Conservation (phyloP, 2,329 filamentous ascomycete species). For the Colletotrichum ledebouriae region DNA sequence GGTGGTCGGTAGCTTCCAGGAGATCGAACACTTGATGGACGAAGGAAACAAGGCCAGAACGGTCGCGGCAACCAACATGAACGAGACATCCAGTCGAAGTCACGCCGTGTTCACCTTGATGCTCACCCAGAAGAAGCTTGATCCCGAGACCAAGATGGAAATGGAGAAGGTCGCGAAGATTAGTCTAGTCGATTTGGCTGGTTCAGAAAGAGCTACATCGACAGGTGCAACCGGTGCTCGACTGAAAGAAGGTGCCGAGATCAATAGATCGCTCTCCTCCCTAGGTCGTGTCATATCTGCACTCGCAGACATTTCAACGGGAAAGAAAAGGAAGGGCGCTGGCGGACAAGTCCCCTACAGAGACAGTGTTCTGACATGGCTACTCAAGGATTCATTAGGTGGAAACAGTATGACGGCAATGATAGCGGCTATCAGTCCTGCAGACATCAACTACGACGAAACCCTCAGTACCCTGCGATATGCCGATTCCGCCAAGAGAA, state of each 20-base stretch:
- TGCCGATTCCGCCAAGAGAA: slow-evolving; percentile 96
- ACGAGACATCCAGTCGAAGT: slow-evolving; percentile 97
- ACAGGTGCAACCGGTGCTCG: slow-evolving; percentile 96
- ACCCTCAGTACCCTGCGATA: slow-evolving; percentile 96
- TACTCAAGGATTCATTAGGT: slow-evolving; percentile 95
- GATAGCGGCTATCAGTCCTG: slow-evolving; percentile 98
- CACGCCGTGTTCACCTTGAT: slow-evolving; percentile 98
- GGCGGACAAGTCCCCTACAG: slow-evolving; percentile 89
- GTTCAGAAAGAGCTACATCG: slow-evolving; percentile 96
- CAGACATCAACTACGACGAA: slow-evolving; percentile 99
- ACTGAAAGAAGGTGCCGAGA: slow-evolving; percentile 97
- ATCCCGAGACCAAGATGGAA: slow-evolving; percentile 94
- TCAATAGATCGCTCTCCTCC: slow-evolving; percentile 96
- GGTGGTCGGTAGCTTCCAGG: slow-evolving; percentile 90
- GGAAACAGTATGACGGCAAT: slow-evolving; percentile 99
- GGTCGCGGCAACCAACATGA: slow-evolving; percentile 99
- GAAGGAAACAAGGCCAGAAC: slow-evolving; percentile 99
- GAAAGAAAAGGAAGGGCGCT: slow-evolving; percentile 84
- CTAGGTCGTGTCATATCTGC: slow-evolving; percentile 97
- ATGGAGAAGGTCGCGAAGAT: slow-evolving; percentile 99
- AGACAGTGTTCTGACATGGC: slow-evolving; percentile 96
- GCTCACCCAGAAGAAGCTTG: slow-evolving; percentile 91
- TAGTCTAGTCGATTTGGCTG: slow-evolving; percentile 95
- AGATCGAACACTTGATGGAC: slow-evolving; percentile 98
- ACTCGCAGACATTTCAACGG: slow-evolving; percentile 88